These are phyloP conservation scores for Carex scoparia DNA, from an alignment of 176 grass and related monocot genomes.

Conservation along the genomic window DNA sequence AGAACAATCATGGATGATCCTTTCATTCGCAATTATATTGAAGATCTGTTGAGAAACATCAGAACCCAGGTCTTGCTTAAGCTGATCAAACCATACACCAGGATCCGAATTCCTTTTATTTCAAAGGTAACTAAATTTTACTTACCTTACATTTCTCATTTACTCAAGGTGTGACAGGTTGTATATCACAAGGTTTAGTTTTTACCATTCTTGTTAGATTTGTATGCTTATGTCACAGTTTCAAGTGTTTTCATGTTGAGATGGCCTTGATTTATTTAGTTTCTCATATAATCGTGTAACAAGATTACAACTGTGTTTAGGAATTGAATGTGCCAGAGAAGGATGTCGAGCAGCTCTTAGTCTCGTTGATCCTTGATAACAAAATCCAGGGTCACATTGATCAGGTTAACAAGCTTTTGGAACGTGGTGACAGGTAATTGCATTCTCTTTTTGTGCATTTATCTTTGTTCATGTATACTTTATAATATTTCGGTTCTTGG, in stretches of 20 bases:
- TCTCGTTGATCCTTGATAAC: slow-evolving; percentile 93
- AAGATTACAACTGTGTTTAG: slow-evolving; percentile 29
- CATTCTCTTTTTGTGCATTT: neutral
- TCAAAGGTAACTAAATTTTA: slow-evolving; percentile 50
- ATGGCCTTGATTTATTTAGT: neutral
- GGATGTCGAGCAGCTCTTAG: slow-evolving; percentile 96
- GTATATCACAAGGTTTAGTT: neutral
- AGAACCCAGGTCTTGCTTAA: slow-evolving; percentile 99
- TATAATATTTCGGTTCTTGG: neutral
- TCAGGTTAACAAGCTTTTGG: slow-evolving; percentile 95
- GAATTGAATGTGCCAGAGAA: slow-evolving; percentile 95
- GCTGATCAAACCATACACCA: slow-evolving; percentile 96
- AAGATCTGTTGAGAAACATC: slow-evolving; percentile 98
- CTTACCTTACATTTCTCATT: neutral
- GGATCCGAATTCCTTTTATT: slow-evolving; percentile 99
- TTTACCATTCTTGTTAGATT: neutral
- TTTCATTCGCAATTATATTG: slow-evolving; percentile 97
- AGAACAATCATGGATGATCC: slow-evolving; percentile 99
- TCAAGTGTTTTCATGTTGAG: neutral
- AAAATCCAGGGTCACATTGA: slow-evolving; percentile 95
- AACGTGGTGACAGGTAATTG: slow-evolving; percentile 72
- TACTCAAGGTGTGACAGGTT: neutral
- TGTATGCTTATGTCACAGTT: neutral
- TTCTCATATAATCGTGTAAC: neutral
- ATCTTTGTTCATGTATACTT: neutral